phyloP scores from a whole-genome alignment of 2,329 filamentous ascomycete species.

The Nothophoma quercina region DNA sequence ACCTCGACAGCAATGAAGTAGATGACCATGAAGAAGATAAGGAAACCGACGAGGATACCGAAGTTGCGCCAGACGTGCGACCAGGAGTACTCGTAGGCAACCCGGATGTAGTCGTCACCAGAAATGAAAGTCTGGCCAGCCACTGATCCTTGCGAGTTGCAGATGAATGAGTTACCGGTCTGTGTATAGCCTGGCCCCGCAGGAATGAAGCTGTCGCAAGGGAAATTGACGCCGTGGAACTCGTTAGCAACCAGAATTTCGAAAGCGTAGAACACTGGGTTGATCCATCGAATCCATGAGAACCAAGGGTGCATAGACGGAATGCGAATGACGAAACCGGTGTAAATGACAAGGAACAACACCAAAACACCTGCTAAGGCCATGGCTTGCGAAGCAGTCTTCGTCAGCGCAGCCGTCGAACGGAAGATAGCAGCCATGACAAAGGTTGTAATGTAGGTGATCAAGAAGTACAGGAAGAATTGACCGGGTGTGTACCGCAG shows the following conservation, averaged over 20 bases:
- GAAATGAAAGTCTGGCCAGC: conserved; percentile 49
- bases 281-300: conserved; percentile 63
- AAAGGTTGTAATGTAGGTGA: conserved; percentile 62
- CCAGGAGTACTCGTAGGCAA: conserved; percentile 49
- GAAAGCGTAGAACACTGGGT: conserved; percentile 81
- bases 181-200: conserved; percentile 44
- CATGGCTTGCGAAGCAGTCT: conserved; percentile 67
- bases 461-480: conserved; percentile 84
- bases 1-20: conserved; percentile 72
- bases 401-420: conserved; percentile 75
- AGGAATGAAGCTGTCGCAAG: conserved; percentile 50
- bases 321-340: conserved; percentile 73
- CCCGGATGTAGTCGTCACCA: conserved; percentile 49
- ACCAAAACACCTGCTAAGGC: conserved; percentile 64
- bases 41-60: conserved; percentile 71
- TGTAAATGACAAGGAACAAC: conserved; percentile 69
- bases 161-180: conserved; percentile 44
- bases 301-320: conserved; percentile 61
- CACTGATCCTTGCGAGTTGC: conserved; percentile 49
- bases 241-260: conserved; percentile 84
- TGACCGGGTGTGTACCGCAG: conserved; percentile 73
- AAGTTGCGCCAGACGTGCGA: conserved; percentile 56
- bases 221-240: conserved; percentile 44
- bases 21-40: conserved; percentile 68
- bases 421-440: conserved; percentile 86